Conservation (phyloP, 441 rosid species). For the Pelargonium cotyledonis region DNA sequence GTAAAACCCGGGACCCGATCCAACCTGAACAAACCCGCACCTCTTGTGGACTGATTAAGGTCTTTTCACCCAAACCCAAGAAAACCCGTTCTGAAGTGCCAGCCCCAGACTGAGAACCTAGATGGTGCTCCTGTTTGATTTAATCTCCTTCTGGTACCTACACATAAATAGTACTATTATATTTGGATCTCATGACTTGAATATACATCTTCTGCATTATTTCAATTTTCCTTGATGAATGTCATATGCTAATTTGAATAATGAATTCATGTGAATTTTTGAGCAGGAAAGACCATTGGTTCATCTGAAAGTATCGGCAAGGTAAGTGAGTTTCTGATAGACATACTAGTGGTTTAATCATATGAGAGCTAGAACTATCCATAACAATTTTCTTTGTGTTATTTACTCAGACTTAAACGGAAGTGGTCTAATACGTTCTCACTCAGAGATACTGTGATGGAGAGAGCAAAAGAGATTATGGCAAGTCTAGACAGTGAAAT, state of each 20-base stretch:
- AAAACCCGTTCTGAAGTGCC: too few relatives aligned
- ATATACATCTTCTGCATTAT: background rate
- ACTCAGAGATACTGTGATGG: background rate
- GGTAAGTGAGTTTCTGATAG: background rate
- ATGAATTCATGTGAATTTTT: background rate
- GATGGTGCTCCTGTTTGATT: too few relatives aligned
- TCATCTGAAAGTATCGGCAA: background rate
- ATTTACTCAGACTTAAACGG: background rate
- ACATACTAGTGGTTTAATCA: background rate
- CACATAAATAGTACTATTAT: background rate
- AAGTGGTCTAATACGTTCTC: background rate
- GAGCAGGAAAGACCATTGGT: background rate
- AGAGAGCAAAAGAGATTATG: background rate
- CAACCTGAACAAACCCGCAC: too few relatives aligned
- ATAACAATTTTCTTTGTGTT: background rate
- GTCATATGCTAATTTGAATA: background rate
- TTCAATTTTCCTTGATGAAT: background rate
- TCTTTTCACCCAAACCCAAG: too few relatives aligned
- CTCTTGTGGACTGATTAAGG: too few relatives aligned
- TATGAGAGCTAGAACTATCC: background rate
- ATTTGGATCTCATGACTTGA: too few relatives aligned
- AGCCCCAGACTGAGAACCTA: too few relatives aligned
- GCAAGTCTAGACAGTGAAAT: background rate
- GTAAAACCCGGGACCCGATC: too few relatives aligned
- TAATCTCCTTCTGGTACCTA: background rate